Conservation (phyloP, 768 basidiomycete genomes). For the Sporobolomyces phaffii region DNA sequence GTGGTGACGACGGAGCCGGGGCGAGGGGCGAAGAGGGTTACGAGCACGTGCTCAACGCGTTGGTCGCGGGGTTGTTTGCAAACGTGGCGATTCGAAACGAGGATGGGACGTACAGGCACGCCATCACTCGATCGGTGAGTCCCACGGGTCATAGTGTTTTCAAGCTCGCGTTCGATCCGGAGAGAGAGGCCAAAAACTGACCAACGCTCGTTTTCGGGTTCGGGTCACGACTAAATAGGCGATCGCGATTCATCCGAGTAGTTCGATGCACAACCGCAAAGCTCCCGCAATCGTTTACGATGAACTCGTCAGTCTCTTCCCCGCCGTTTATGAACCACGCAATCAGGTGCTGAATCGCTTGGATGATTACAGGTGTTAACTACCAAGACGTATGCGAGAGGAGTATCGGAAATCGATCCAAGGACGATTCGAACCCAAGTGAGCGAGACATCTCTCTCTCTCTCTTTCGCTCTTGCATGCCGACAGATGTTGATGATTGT, state of each 20-base stretch:
- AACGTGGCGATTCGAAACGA: constrained; percentile 78
- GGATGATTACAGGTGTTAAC: constrained; percentile 59
- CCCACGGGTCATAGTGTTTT: no score
- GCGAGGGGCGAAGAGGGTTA: constrained; percentile 54
- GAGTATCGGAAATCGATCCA: constrained; percentile 76
- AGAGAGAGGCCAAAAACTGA: no score
- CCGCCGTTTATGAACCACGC: no score
- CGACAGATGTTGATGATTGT: not conserved
- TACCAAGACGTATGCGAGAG: constrained; percentile 78
- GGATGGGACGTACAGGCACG: constrained; percentile 73
- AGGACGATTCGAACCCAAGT: constrained; percentile 47
- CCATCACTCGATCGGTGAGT: constrained; percentile 51
- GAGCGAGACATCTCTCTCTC: not conserved
- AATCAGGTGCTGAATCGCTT: not conserved
- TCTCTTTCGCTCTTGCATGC: no score
- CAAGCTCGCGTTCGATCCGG: no score
- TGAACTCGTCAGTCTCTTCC: constrained; percentile 61
- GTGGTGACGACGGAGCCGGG: no score
- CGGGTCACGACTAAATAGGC: no score
- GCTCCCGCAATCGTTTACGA: constrained; percentile 83
- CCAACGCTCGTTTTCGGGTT: no score
- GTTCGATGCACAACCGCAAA: constrained; percentile 71
- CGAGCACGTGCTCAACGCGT: constrained; percentile 63
- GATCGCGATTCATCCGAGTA: constrained; percentile 87
- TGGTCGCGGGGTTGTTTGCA: constrained; percentile 69